Evolutionary conservation across 768 basidiomycete species (phyloP), one percentile per base, ranked within the genome.

Genomic region (Termitomyces sp.): DNA sequence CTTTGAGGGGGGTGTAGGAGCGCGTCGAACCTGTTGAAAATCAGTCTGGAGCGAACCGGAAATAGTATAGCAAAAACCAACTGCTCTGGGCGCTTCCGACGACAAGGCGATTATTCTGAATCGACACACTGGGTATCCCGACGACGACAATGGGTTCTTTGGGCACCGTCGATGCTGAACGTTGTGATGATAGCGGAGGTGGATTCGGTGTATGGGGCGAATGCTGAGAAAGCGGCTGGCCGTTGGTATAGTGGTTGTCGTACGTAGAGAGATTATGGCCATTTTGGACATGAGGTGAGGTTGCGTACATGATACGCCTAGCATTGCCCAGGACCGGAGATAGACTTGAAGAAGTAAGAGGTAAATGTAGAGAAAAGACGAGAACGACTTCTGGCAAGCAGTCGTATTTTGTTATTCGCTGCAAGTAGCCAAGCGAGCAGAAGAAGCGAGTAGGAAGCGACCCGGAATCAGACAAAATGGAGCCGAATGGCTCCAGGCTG

Each of bases 1-100:
- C 89, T 78, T 98, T 98, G 80, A 98, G 84, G 51, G 93, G 89
- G 31, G 95, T 95, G 72, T 95, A 99, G 20, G 89, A 88, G 67
- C 95, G 88, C 58, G 84, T 85, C 18, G 91, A 94, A 67, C 80
- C 94, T 96, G 68, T 33, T 61, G 59, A 33, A 65, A 55, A 62
- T 47, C 57, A 63, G 33, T 50, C 24, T 24, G 42, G 60, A 58
- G 54, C 47, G 54, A 62, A 46, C 30, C 20, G 54, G 48, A 59
- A 53, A 56, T 41, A 31, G 4, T 8, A 44, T 27, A 33, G 58
- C 56, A 56, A 55, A 47, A 41, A 86, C 88, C 60, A 61, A 91
- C 91, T 87, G 68, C 78, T 83, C 71, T 84, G 78, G 39, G 90
- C 80, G 58, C 82, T 81, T 66, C 91, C 91, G 67, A 93, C 87